phyloP scores from a whole-genome alignment of 768 basidiomycete species.

The Cyclocybe cylindracea region DNA sequence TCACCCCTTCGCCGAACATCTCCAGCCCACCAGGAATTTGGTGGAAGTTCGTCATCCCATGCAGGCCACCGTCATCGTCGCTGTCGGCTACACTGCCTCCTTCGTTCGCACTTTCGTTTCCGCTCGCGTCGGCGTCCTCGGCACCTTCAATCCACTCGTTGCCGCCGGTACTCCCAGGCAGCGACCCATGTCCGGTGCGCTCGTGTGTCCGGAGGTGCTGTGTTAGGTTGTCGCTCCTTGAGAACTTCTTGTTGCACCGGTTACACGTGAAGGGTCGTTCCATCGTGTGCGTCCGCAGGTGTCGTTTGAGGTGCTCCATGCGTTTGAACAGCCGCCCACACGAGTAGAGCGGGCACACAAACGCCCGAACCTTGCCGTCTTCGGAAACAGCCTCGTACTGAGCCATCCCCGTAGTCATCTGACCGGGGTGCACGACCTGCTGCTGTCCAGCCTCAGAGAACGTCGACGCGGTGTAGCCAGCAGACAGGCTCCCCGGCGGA shows the following conservation, averaged over 20 bases:
- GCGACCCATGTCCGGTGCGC: conserved; percentile 30
- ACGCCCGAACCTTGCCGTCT: conserved; percentile 59
- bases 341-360: conserved; percentile 80
- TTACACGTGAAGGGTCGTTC: conserved; percentile 81
- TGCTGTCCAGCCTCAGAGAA: conserved; percentile 21
- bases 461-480: conserved; percentile 21
- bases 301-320: conserved; percentile 88
- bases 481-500: conserved; percentile 15
- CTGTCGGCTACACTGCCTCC: conserved; percentile 16
- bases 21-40: conserved; percentile 11
- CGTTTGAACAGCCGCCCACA: conserved; percentile 89
- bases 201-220: conserved; percentile 87
- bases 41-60: conserved; percentile 11
- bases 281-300: conserved; percentile 87
- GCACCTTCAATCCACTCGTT: conserved; percentile 27
- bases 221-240: conserved; percentile 84
- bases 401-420: conserved; percentile 18
- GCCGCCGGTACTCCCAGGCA: conserved; percentile 17
- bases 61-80: conserved; percentile 24
- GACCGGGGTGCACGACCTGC: background rate
- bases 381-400: conserved; percentile 30
- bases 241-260: conserved; percentile 79
- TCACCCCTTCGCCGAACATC: conserved; percentile 24
- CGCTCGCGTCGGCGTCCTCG: conserved; percentile 25
- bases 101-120: conserved; percentile 20